A percentile compares a stretch with the other conserved stretches of the same genome.
phyloP scores from a whole-genome alignment of 2,329 filamentous ascomycete genomes.

The Penicillium sp. region DNA sequence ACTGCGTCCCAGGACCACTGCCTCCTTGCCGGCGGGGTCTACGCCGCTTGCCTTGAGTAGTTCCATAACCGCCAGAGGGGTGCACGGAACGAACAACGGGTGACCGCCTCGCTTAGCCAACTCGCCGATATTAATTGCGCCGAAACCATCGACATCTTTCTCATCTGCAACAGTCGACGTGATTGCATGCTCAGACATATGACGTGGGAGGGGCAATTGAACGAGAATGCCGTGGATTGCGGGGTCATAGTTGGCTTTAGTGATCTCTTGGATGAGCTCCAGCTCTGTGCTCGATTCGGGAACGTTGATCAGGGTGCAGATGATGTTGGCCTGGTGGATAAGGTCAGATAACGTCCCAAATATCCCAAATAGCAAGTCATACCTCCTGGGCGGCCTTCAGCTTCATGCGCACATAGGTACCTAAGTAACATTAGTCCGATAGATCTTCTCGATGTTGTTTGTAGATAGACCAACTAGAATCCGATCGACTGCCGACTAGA shows the following conservation, averaged over 20 bases:
- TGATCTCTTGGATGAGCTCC: constrained; percentile 80
- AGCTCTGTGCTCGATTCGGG: constrained; percentile 76
- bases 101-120: constrained; percentile 90
- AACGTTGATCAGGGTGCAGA: constrained; percentile 80
- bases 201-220: constrained; percentile 82
- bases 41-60: constrained; percentile 81
- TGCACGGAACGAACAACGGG: constrained; percentile 90
- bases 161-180: constrained; percentile 88
- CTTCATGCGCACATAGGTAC: constrained; percentile 99
- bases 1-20: constrained; percentile 89
- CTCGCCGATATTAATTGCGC: constrained; percentile 90
- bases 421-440: constrained; percentile 43
- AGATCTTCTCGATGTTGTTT: constrained; percentile 9
- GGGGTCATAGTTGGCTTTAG: constrained; percentile 79
- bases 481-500: constrained; percentile 83
- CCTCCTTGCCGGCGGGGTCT: constrained; percentile 81
- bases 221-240: constrained; percentile 88
- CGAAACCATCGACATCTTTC: constrained; percentile 98
- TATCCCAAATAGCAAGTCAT: constrained; percentile 15
- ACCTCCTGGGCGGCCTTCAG: constrained; percentile 93
- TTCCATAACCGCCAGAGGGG: constrained; percentile 95
- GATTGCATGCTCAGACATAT: constrained; percentile 84
- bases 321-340: constrained; percentile 72
- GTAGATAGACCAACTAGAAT: constrained; percentile 67
- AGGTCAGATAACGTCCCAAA: constrained; percentile 5